phyloP scores from a whole-genome alignment of 225 moss, liverwort and hornwort genomes.

The Neckera pumila region DNA sequence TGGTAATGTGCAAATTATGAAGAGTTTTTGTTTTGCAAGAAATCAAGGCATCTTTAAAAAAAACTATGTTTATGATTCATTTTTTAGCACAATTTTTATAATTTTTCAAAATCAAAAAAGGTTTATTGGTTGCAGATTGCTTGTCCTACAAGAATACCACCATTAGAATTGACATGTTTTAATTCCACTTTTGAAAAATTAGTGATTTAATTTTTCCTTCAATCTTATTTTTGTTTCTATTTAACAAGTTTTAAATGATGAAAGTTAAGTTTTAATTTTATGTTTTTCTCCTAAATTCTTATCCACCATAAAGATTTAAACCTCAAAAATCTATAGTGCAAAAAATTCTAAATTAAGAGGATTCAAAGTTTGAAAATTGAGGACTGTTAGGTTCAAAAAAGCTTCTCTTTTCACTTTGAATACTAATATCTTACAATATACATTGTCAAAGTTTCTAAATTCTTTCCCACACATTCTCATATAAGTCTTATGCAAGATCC shows the following conservation, averaged over 20 bases:
- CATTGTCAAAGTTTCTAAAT: not conserved
- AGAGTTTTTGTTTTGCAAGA: not conserved
- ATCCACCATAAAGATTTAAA: accelerated
- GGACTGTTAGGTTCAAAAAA: accelerated
- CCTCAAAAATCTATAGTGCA: accelerated
- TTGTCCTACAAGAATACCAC: not conserved
- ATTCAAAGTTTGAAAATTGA: accelerated
- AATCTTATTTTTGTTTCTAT: too few relatives aligned
- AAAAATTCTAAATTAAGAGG: not conserved
- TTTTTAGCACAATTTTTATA: accelerated
- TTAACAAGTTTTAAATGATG: not conserved
- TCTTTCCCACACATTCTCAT: too few relatives aligned
- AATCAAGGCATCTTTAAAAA: not conserved
- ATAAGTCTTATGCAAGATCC: not conserved
- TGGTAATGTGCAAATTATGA: not conserved
- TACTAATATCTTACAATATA: not conserved
- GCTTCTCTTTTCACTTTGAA: not conserved
- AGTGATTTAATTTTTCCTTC: not conserved
- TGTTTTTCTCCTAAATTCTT: accelerated
- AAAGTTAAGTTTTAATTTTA: not conserved
- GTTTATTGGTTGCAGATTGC: accelerated
- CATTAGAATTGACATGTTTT: not conserved
- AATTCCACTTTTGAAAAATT: not conserved
- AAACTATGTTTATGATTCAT: too few relatives aligned
- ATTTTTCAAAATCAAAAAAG: not conserved